A percentile compares a stretch with the other conserved stretches of the same genome.
These are phyloP conservation scores for Penium margaritaceum DNA, from an alignment of 139 green algal genomes.

Conservation along the genomic window DNA sequence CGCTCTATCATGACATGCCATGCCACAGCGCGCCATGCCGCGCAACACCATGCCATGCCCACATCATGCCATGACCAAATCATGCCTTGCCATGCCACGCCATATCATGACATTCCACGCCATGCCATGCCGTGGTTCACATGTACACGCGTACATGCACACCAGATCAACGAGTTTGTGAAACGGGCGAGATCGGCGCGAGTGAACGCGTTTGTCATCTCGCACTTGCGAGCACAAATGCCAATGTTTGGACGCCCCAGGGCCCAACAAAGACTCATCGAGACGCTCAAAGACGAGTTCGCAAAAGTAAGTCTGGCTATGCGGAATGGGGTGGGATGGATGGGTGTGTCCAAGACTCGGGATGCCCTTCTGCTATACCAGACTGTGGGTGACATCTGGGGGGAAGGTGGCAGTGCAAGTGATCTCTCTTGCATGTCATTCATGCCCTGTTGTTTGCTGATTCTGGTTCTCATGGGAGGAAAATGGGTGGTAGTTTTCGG, in stretches of 20 bases:
- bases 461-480: no score
- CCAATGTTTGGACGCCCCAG: constrained; percentile 78
- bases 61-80: no score
- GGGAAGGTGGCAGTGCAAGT: no score
- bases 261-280: constrained; percentile 55
- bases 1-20: neutral
- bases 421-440: no score
- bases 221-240: constrained; percentile 73
- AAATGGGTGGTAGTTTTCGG: no score
- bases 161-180: constrained; percentile 92
- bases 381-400: no score
- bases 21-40: neutral
- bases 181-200: constrained; percentile 80
- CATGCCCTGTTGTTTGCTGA: no score
- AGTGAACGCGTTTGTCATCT: constrained; percentile 86
- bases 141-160: neutral
- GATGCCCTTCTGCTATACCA: no score
- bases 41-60: neutral
- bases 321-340: no score
- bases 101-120: neutral
- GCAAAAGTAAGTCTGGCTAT: constrained; percentile 65
- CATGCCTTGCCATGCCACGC: neutral
- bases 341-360: no score
- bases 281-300: constrained; percentile 62
- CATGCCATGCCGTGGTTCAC: neutral